These are phyloP conservation scores for Aureobasidium subglaciale DNA, from an alignment of 2,329 filamentous ascomycete species.

Conservation along the genomic window DNA sequence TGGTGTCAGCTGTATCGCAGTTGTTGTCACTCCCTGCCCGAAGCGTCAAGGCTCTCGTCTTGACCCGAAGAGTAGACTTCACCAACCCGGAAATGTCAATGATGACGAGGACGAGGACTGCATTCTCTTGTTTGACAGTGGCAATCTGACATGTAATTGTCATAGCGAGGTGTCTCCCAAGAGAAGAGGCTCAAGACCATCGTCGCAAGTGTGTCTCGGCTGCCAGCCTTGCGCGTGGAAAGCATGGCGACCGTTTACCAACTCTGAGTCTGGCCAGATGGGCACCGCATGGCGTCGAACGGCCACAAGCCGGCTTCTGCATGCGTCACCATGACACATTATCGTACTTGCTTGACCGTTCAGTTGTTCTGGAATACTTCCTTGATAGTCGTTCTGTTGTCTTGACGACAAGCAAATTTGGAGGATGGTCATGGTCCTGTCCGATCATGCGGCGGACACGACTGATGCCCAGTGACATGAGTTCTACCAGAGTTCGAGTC, in stretches of 20 bases:
- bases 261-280: not conserved
- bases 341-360: constrained; percentile 3
- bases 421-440: not conserved
- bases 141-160: not conserved
- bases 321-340: not conserved
- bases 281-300: not conserved
- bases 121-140: not conserved
- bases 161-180: not conserved
- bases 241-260: constrained; percentile 1
- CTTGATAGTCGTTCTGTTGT: constrained; percentile 9
- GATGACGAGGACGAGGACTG: not conserved
- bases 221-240: not conserved
- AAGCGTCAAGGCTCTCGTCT: not conserved
- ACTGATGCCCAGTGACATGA: not conserved
- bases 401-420: constrained; percentile 11
- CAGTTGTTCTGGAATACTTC: constrained; percentile 5
- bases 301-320: constrained; percentile 3
- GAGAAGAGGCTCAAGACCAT: not conserved
- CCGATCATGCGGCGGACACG: not conserved
- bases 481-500: not conserved
- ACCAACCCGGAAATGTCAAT: not conserved
- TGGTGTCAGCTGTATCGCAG: not conserved
- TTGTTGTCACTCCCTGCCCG: not conserved
- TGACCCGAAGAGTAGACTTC: not conserved
- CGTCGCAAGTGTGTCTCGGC: constrained; percentile 9